Conservation (phyloP, 768 basidiomycete genomes). For the Neoboletus brunneissimus region DNA sequence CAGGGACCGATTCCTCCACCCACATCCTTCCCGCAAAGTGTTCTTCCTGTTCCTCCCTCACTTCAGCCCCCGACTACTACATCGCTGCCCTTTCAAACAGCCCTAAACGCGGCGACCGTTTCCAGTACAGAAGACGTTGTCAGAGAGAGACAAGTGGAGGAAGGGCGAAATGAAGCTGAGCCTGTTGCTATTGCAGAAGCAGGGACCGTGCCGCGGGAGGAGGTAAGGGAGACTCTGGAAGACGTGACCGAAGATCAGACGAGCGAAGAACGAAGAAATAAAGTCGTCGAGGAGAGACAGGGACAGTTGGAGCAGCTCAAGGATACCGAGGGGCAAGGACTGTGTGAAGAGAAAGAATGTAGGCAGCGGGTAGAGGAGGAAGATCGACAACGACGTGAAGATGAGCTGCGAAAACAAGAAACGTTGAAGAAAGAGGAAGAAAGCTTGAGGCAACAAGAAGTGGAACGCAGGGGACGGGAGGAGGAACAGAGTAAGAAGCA, state of each 20-base stretch:
- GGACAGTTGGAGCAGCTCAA: not conserved
- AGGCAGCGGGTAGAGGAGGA: not conserved
- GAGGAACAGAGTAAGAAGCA: conserved; percentile 6
- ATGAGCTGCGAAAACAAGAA: conserved; percentile 1
- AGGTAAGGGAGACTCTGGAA: not conserved
- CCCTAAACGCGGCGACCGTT: not conserved
- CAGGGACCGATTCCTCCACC: conserved; percentile 10
- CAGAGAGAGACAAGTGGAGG: conserved; percentile 45
- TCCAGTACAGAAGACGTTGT: conserved; percentile 31
- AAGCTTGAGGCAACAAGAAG: conserved; percentile 18
- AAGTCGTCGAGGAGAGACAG: conserved; percentile 9
- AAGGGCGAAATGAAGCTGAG: not conserved
- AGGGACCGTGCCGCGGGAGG: not conserved
- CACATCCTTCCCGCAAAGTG: conserved; percentile 1
- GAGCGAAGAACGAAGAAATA: conserved; percentile 22
- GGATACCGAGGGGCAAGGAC: not conserved
- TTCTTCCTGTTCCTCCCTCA: conserved; percentile 9
- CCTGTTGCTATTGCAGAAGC: not conserved
- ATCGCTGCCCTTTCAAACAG: conserved; percentile 16
- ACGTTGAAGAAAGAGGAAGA: conserved; percentile 19
- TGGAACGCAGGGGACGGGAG: conserved; percentile 24
- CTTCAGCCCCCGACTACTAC: conserved; percentile 18
- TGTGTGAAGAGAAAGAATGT: not conserved
- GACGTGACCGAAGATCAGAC: not conserved
- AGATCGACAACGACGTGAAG: not conserved